A percentile compares a stretch with the other conserved stretches of the same genome.
Evolutionary conservation across 2,329 filamentous ascomycete genomes (phyloP).

Genomic region (Fusarium verticillioides): DNA sequence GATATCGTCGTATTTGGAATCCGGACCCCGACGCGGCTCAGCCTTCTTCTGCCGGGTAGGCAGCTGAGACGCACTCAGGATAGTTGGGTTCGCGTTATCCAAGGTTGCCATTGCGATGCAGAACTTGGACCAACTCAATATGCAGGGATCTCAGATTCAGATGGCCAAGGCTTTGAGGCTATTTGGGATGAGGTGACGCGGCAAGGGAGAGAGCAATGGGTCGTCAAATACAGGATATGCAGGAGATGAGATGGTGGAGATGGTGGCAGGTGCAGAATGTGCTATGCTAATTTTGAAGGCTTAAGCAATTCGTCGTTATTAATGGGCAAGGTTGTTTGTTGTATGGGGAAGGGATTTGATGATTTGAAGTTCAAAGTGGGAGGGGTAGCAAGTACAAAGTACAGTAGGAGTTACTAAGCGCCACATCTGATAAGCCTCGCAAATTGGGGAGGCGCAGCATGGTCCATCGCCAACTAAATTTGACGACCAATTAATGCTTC

Average conservation of each 20-base stretch:
- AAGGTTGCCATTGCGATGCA: constrained; percentile 47
- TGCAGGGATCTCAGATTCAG: constrained; percentile 22
- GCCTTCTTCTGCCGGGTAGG: constrained; percentile 75
- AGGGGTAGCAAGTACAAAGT: constrained; percentile 27
- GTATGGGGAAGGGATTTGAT: constrained; percentile 25
- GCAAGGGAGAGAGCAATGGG: constrained; percentile 8
- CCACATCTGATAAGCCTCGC: constrained; percentile 39
- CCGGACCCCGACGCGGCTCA: constrained; percentile 58
- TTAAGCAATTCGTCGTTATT: constrained; percentile 24
- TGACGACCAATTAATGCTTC: constrained; percentile 2
- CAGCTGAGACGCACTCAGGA: constrained; percentile 87
- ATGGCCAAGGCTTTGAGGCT: constrained; percentile 23
- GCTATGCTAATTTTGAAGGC: constrained; percentile 28
- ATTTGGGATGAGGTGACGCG: constrained; percentile 14
- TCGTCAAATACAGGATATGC: not conserved
- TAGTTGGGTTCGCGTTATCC: constrained; percentile 92
- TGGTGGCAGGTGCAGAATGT: constrained; percentile 22
- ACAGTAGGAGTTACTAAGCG: constrained; percentile 15
- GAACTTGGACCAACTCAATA: constrained; percentile 5
- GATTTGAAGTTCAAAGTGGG: constrained; percentile 21
- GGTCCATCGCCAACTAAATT: not conserved
- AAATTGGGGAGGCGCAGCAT: constrained; percentile 38
- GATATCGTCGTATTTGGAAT: constrained; percentile 59
- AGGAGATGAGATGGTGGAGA: constrained; percentile 36
- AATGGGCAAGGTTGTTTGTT: constrained; percentile 32